These are phyloP conservation scores for Arabidopsis lyrata DNA, from an alignment of 441 rosid genomes.

Conservation along the genomic window DNA sequence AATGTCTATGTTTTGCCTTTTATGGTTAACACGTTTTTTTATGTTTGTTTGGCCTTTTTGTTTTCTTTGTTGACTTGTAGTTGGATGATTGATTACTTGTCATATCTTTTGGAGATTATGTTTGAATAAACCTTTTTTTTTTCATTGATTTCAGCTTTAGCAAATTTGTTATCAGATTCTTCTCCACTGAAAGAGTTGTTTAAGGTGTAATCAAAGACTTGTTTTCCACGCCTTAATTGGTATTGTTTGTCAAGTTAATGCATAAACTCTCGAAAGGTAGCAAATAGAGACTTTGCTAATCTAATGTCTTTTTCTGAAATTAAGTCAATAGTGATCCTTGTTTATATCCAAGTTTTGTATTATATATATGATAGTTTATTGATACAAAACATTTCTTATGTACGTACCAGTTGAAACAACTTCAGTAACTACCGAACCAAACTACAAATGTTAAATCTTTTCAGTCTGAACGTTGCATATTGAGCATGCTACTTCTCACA, in stretches of 20 bases:
- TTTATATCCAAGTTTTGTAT: constrained; percentile 7
- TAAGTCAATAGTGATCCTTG: constrained; percentile 11
- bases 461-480: constrained; percentile 19
- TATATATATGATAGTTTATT: background rate
- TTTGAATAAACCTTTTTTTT: constrained; percentile 1
- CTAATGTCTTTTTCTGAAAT: background rate
- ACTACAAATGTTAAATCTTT: background rate
- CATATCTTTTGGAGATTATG: constrained; percentile 14
- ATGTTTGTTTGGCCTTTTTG: constrained; percentile 22
- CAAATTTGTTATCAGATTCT: background rate
- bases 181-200: constrained; percentile 14
- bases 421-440: constrained; percentile 24
- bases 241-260: constrained; percentile 1
- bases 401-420: background rate
- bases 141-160: background rate
- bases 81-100: constrained; percentile 1
- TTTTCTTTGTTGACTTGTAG: constrained; percentile 22
- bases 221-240: constrained; percentile 4
- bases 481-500: constrained; percentile 16
- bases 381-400: constrained; percentile 1
- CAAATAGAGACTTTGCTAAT: constrained; percentile 12
- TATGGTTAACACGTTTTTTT: constrained; percentile 21
- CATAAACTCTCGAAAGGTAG: background rate
- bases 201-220: constrained; percentile 13
- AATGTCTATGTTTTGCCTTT: constrained; percentile 31